phyloP scores from a whole-genome alignment of 2,329 filamentous ascomycete genomes.

The Helotiales sp. region DNA sequence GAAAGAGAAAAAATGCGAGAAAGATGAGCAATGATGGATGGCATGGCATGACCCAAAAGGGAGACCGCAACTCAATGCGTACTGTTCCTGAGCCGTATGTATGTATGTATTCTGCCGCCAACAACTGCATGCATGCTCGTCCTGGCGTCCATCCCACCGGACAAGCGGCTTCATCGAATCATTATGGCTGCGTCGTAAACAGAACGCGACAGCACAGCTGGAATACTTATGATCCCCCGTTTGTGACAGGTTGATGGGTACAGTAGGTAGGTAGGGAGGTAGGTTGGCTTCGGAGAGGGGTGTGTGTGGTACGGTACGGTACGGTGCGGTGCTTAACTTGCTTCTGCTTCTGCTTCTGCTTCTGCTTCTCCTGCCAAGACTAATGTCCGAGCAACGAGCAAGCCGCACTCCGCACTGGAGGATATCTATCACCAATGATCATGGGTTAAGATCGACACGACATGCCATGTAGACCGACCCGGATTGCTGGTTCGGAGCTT shows the following conservation, averaged over 20 bases:
- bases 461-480: background rate
- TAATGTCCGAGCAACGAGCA: background rate
- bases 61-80: background rate
- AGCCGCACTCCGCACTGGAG: background rate
- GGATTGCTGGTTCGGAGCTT: background rate
- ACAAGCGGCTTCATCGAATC: background rate
- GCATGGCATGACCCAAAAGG: background rate
- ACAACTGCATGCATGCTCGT: background rate
- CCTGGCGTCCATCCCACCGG: background rate
- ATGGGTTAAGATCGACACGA: background rate
- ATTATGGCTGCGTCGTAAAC: background rate
- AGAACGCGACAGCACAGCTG: background rate
- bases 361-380: background rate
- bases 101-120: background rate
- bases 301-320: background rate
- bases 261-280: no score
- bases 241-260: no score
- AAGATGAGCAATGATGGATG: background rate
- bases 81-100: no score
- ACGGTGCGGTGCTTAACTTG: background rate
- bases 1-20: background rate
- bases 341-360: slow-evolving; percentile 1
- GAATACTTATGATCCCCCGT: background rate
- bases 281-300: background rate
- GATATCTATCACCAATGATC: background rate